A percentile compares a stretch with the other conserved stretches of the same genome.
These are phyloP conservation scores for Fusarium beomiforme DNA, from an alignment of 2,329 filamentous ascomycete species.

Conservation along the genomic window DNA sequence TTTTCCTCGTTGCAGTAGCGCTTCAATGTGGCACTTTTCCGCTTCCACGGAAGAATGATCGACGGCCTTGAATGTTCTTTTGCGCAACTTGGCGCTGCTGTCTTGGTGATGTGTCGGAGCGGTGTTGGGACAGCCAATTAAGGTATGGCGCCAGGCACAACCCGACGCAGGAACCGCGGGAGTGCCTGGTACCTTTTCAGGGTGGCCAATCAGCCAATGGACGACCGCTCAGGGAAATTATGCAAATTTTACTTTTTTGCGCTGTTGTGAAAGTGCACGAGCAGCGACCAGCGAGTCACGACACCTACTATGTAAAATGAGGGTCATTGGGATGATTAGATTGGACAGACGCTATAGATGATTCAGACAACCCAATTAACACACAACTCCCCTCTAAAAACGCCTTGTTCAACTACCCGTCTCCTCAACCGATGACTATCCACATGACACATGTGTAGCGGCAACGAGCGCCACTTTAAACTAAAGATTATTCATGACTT, in stretches of 20 bases:
- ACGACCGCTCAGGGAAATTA: slow-evolving; percentile 37
- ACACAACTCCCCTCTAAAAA: background rate
- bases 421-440: background rate
- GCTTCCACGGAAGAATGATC: slow-evolving; percentile 14
- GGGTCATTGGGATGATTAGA: slow-evolving; percentile 14
- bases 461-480: slow-evolving; percentile 16
- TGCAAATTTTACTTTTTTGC: slow-evolving; percentile 44
- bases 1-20: slow-evolving; percentile 31
- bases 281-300: slow-evolving; percentile 1
- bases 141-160: slow-evolving; percentile 39
- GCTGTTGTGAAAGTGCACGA: slow-evolving; percentile 20
- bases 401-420: background rate
- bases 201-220: slow-evolving; percentile 11
- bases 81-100: slow-evolving; percentile 1
- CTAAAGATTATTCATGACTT: slow-evolving; percentile 4
- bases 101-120: background rate
- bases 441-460: slow-evolving; percentile 4
- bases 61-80: slow-evolving; percentile 6
- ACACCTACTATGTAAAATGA: slow-evolving; percentile 1
- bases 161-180: slow-evolving; percentile 40
- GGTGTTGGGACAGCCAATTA: slow-evolving; percentile 5
- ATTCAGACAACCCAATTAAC: slow-evolving; percentile 3
- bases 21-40: background rate
- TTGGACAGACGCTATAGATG: slow-evolving; percentile 8
- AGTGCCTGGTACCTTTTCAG: slow-evolving; percentile 19